Percentiles rank a stretch among this genome's conserved stretches.
Evolutionary conservation across 148 eudicot species (phyloP).

Genomic region (Rhododendron simsii): DNA sequence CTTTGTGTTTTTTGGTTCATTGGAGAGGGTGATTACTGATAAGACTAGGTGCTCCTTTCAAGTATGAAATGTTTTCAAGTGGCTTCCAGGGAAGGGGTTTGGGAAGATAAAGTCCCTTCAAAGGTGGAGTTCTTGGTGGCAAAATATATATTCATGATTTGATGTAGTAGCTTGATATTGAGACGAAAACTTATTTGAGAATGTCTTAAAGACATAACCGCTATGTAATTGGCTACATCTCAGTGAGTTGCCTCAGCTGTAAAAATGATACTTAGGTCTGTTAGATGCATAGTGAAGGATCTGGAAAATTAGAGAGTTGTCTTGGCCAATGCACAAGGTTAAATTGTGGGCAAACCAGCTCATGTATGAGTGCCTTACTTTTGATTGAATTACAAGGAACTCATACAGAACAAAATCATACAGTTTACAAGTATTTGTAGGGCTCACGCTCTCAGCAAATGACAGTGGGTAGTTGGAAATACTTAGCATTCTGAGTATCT

Average conservation of each 20-base stretch:
- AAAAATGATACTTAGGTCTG: neutral
- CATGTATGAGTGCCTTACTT: neutral
- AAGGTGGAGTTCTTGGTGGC: neutral
- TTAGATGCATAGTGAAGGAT: neutral
- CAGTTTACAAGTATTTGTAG: neutral
- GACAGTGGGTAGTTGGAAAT: neutral
- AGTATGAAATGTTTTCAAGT: neutral
- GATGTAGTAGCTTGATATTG: neutral
- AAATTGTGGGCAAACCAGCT: conserved; percentile 2
- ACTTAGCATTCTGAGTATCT: neutral
- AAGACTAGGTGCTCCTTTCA: neutral
- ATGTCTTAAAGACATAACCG: neutral
- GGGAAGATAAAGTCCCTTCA: neutral
- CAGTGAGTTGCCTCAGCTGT: conserved; percentile 7
- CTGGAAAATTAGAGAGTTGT: neutral
- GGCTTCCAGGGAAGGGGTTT: neutral
- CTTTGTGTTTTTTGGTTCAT: neutral
- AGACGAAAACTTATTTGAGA: neutral
- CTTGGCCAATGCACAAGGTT: neutral
- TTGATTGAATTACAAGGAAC: neutral
- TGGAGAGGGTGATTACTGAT: neutral
- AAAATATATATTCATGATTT: neutral
- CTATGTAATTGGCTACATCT: neutral
- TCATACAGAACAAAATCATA: neutral
- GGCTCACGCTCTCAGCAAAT: neutral